Evolutionary conservation across 75 land plant species (phyloP), one percentile per base, ranked within the genome.

Genomic region (Azolla pinnata): DNA sequence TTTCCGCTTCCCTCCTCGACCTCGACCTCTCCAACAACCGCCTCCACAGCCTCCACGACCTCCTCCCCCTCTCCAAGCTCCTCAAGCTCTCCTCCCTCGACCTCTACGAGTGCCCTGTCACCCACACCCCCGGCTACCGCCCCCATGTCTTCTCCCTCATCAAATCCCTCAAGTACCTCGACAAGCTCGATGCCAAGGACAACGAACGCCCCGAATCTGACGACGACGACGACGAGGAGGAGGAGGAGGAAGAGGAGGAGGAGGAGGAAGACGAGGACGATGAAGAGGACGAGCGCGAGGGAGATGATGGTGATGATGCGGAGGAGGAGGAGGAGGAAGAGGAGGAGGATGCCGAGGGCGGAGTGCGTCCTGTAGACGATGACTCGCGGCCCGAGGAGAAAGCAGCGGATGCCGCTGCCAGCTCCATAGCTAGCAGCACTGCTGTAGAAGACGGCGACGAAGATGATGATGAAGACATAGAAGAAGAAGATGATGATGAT

Each of bases 101-200:
- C 54, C 63, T 75, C 4, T 75, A 75, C 31, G 78, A 71, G 64
- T 75, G 78, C 57, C 75, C 78, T n/a, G 78, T 75, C 2, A 75
- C 78, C 25, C 45, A 69, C 7, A 26, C 58, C 30, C 44, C 69
- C 0, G 73, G 71, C 24, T 75, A 75, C 50, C 61, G 78, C 19
- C 52, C 68, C 17, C 53, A 65, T 29, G 78, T 75, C 10, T 75
- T 75, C 27, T 34, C 62, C 5, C 49, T 71, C 49, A 71, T 75
- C 20, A 75, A 75, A 45, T 65, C 78, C 26, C 63, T 75, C 29
- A 56, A 66, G 54, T 75, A 63, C 52, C 61, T 75, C 31, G 78
- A 75, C 59, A 75, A 75, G 58, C 58, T 56, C 30, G 78, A 75
- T 44, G 68, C 49, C 5, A 57, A 72, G 20, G 73, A 67, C 20